A percentile compares a stretch with the other conserved stretches of the same genome.
Evolutionary conservation across 306 rosid genomes (phyloP).

Genomic region (Trichosanthes cucumerina): DNA sequence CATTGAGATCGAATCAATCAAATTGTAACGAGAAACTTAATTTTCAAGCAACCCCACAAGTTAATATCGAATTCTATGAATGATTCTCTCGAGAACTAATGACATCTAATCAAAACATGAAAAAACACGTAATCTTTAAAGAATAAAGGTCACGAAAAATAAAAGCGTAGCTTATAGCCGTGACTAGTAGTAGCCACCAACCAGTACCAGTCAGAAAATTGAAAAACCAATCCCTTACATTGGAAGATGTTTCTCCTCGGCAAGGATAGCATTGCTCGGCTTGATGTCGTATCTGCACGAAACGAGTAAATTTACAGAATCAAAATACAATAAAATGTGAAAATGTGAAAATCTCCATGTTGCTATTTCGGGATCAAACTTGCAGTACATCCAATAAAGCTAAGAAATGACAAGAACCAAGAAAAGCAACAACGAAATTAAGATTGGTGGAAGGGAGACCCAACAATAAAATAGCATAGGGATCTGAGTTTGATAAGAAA

Average conservation of each 20-base stretch:
- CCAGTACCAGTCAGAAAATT: not conserved
- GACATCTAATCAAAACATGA: not conserved
- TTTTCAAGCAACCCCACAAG: not conserved
- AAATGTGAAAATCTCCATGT: not conserved
- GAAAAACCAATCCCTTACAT: constrained; percentile 40
- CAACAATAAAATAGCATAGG: not conserved
- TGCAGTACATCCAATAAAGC: not conserved
- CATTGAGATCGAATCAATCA: not conserved
- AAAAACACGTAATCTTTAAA: not conserved
- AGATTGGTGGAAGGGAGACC: not conserved
- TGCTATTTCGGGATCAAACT: not conserved
- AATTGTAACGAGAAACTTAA: not conserved
- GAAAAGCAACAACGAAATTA: not conserved
- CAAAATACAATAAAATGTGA: not conserved
- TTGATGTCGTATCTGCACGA: constrained; percentile 55
- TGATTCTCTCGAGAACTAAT: not conserved
- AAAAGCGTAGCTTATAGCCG: not conserved
- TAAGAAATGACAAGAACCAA: not conserved
- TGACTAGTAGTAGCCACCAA: not conserved
- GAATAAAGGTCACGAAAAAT: not conserved
- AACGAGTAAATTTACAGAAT: not conserved
- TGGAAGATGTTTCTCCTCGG: constrained; percentile 86
- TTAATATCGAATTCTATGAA: not conserved
- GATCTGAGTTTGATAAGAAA: not conserved
- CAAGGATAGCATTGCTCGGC: constrained; percentile 74